Base-by-base conservation (phyloP, 2,329 filamentous ascomycete species). In the Boeremia lycopersici region DNA sequence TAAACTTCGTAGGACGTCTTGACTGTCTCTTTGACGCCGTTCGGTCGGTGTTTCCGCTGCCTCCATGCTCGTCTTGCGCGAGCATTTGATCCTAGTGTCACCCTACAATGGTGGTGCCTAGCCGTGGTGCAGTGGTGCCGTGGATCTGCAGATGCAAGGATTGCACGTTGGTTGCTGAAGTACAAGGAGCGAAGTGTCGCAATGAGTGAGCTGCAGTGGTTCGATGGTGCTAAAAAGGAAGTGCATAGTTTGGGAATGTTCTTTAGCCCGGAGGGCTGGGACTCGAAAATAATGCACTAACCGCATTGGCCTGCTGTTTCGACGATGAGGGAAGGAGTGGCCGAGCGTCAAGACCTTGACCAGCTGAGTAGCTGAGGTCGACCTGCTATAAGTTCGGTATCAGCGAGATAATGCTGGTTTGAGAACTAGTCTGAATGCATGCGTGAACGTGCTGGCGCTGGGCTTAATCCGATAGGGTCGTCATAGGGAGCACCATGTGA, bases 1-100 rank as follows among this genome's bases (percentile, higher is more conserved):
- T 70, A 53, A 73, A 74, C 15, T 67, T 54, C 56, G 52, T 65
- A 28, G 61, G 61, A 39, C 39, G 53, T 51, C 61, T 67, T 48
- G 50, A 29, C 49, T 62, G 48, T 38, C 31, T 46, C 35, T n/a
- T 53, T 44, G 41, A n/a, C 12, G 23, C 43, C 28, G 39, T 23
- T 34, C 42, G 48, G 48, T 15, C 38, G 28, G 33, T 45, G 17
- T 17, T 30, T 25, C 25, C 34, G 30, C 33, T 45, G 43, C 19
- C 40, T 25, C 42, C 48, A 43, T 39, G 26, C 30, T 31, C 48
- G 40, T 52, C 52, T 49, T 57, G 59, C 25, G 58, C 43, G 40
- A 52, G 47, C 59, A 63, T 63, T 34, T 38, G 52, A 48, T 52
- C 29, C 42, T 40, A 52, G 39, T 49, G 38, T 51, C 38, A 56